Base-by-base conservation (phyloP, 768 basidiomycete genomes). In the Russula dissimulans region DNA sequence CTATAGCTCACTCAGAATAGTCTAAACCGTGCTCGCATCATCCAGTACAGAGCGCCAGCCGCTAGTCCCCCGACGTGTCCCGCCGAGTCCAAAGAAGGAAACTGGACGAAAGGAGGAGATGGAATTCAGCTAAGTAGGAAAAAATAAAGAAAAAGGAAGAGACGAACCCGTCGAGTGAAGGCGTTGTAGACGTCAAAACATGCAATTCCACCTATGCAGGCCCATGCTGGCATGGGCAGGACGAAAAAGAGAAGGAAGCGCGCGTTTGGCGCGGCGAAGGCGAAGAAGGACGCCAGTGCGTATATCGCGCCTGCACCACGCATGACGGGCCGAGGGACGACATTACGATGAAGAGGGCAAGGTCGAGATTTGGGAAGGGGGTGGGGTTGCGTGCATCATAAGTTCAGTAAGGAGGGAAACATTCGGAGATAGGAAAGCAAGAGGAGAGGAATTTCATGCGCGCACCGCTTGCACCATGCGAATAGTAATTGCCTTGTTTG, bases 161-260 rank as follows among this genome's bases (percentile, higher is more conserved):
- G 36, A 49, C 54, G 32, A 38, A 66, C 75, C 57, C 44, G 76
- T 74, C 68, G 66, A 59, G 59, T 77, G 71, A 29, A 67, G 64
- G 75, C 68, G 47, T 66, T 69, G 58, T 69, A 84, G 1, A 77
- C 67, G 65, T 90, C 87, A 63, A 79, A 86, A 11, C 76, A 69
- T 66, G 88, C 83, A 47, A 92, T 70, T 5, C 86, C 89, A 0
- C 80, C 71, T 0, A 91, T 85, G 50, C 80, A 80, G 3, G 79
- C 76, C 87, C 88, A 93, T 0, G 89, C 89, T 0, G 91, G 89
- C 59, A 88, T 75, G 29, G 90, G 91, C 29, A 91, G 73, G 65
- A 91, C 81, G 38, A 83, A 87, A 70, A 89, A 93, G 45, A 93
- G 71, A 8, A 79, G 73, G 69, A 93, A 87, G 1, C 75, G 84